Conservation (phyloP, 208 protist genomes). For the Leishmania amazonensis region DNA sequence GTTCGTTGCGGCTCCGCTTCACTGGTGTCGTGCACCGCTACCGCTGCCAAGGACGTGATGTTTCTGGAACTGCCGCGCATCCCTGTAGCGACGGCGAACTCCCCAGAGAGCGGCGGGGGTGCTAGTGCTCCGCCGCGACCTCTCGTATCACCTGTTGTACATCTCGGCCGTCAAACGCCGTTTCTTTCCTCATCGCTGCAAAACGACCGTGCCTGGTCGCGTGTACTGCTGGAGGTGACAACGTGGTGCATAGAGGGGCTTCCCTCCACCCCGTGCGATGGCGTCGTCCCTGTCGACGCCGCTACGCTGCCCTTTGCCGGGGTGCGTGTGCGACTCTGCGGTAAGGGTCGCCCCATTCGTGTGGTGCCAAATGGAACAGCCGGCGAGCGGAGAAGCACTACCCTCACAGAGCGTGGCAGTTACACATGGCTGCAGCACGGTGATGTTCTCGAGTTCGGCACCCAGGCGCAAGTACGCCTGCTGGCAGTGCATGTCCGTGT, state of each 20-base stretch:
- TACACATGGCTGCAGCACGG: constrained; percentile 32
- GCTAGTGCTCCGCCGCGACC: constrained; percentile 5
- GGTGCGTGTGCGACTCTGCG: constrained; percentile 27
- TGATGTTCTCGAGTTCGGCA: constrained; percentile 28
- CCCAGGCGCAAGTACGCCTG: constrained; percentile 3
- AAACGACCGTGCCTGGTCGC: constrained; percentile 31
- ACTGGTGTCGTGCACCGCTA: not conserved
- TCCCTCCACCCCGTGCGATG: not conserved
- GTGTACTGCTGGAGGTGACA: constrained; percentile 25
- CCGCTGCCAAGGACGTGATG: not conserved
- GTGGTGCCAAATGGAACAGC: not conserved
- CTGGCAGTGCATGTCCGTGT: constrained; percentile 22
- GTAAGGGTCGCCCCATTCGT: constrained; percentile 2
- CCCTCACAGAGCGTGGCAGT: not conserved
- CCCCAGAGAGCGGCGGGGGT: not conserved
- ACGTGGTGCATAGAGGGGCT: constrained; percentile 36
- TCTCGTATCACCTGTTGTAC: constrained; percentile 22
- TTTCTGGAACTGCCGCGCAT: constrained; percentile 15
- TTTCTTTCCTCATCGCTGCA: constrained; percentile 9
- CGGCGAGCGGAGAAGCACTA: not conserved
- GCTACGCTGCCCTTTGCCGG: constrained; percentile 21
- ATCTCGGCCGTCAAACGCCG: constrained; percentile 24
- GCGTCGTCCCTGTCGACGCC: constrained; percentile 13
- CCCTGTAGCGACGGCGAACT: not conserved
- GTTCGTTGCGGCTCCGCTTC: not conserved